A percentile compares a stretch with the other conserved stretches of the same genome.
Evolutionary conservation across 2,329 filamentous ascomycete genomes (phyloP).

Genomic region (Capronia epimyces): DNA sequence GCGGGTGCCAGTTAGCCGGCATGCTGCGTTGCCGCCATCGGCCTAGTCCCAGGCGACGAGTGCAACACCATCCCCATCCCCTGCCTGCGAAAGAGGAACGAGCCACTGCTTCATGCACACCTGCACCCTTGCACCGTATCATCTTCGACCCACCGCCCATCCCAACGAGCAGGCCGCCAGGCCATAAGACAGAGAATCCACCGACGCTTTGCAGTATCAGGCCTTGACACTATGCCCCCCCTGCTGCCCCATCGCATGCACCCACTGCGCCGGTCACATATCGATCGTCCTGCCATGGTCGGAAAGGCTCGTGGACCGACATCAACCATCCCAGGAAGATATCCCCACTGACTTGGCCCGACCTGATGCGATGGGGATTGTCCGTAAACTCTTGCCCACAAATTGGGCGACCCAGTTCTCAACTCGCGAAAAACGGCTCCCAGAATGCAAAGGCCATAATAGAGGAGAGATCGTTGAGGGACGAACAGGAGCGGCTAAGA

Average conservation of each 20-base stretch:
- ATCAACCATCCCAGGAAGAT: background rate
- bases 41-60: conserved; percentile 16
- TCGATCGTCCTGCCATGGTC: conserved; percentile 16
- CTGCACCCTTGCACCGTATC: background rate
- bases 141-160: background rate
- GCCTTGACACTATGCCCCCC: background rate
- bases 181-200: background rate
- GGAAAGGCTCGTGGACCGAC: conserved; percentile 8
- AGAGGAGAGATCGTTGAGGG: background rate
- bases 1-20: conserved; percentile 6
- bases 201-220: background rate
- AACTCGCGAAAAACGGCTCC: background rate
- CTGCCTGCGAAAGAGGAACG: background rate
- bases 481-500: background rate
- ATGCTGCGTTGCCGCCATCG: conserved; percentile 10
- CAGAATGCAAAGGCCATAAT: background rate
- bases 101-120: background rate
- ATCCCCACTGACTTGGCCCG: conserved; percentile 13
- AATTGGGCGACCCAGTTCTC: background rate
- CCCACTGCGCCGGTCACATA: conserved; percentile 20
- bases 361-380: background rate
- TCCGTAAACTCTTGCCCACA: background rate
- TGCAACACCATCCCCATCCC: conserved; percentile 23
- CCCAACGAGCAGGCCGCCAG: background rate
- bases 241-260: conserved; percentile 20